Conservation (phyloP, 2,329 filamentous ascomycete species). For the Epichloe amarillans region DNA sequence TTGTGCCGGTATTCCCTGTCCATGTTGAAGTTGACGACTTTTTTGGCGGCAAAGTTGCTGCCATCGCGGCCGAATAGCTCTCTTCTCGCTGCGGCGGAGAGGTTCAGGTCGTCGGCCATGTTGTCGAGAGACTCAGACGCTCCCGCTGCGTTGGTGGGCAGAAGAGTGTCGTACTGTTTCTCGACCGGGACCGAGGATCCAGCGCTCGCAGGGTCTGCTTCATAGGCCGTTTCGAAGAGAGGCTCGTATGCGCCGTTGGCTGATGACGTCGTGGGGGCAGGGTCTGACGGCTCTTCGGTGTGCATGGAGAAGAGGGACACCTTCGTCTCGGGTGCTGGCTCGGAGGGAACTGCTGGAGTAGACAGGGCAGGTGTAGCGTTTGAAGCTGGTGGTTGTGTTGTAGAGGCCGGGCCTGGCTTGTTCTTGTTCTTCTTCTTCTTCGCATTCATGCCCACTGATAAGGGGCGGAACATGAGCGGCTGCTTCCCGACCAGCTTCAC, state of each 20-base stretch:
- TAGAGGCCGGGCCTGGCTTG: slow-evolving; percentile 6
- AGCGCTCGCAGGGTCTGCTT: not conserved
- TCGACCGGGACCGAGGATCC: slow-evolving; percentile 4
- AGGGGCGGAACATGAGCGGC: slow-evolving; percentile 74
- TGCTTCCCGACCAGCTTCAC: slow-evolving; percentile 64
- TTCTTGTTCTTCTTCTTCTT: slow-evolving; percentile 49
- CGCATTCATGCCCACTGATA: slow-evolving; percentile 68
- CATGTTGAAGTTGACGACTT: slow-evolving; percentile 76
- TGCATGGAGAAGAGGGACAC: slow-evolving; percentile 58
- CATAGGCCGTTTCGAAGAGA: slow-evolving; percentile 28
- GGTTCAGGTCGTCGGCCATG: slow-evolving; percentile 65
- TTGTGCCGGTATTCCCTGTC: slow-evolving; percentile 79
- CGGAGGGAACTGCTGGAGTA: slow-evolving; percentile 4
- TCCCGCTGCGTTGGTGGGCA: slow-evolving; percentile 16
- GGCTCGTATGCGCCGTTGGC: slow-evolving; percentile 33
- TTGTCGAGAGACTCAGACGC: slow-evolving; percentile 46
- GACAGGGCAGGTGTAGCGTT: slow-evolving; percentile 2
- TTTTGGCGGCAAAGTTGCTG: slow-evolving; percentile 28
- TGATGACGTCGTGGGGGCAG: slow-evolving; percentile 9
- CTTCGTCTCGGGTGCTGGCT: slow-evolving; percentile 31
- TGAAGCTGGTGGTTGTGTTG: slow-evolving; percentile 5
- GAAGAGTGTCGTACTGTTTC: slow-evolving; percentile 11
- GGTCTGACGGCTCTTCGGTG: slow-evolving; percentile 22
- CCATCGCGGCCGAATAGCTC: slow-evolving; percentile 70
- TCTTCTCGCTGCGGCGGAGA: slow-evolving; percentile 62